Conservation (phyloP, 345 rosid species). For the Luvunga scandens region DNA sequence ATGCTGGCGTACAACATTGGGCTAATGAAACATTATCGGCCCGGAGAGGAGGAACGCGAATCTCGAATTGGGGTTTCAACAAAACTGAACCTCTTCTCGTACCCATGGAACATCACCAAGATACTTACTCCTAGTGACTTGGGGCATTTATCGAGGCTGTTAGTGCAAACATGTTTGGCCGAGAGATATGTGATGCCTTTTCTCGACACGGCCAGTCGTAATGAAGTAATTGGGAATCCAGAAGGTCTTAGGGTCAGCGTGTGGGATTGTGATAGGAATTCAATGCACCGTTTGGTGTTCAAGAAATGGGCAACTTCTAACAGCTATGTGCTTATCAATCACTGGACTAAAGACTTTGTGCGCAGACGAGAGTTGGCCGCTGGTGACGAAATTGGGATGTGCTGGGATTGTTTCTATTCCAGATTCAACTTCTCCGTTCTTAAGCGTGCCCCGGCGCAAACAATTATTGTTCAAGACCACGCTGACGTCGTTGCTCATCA, state of each 20-base stretch:
- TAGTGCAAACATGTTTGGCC: not conserved
- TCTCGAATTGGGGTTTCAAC: not conserved
- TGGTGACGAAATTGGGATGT: slow-evolving; percentile 12
- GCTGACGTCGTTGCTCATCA: too few relatives aligned
- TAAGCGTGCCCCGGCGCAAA: too few relatives aligned
- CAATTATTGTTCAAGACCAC: too few relatives aligned
- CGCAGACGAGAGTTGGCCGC: not conserved
- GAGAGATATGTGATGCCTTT: not conserved
- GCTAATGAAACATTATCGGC: not conserved
- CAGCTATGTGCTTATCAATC: not conserved
- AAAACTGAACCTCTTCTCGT: not conserved
- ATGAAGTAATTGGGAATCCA: not conserved
- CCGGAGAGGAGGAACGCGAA: not conserved
- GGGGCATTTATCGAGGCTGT: not conserved
- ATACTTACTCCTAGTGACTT: not conserved
- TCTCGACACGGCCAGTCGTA: not conserved
- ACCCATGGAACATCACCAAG: slow-evolving; percentile 1
- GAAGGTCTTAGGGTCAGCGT: not conserved
- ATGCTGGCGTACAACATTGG: not conserved
- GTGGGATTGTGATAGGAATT: slow-evolving; percentile 4
- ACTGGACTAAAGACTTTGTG: slow-evolving; percentile 5
- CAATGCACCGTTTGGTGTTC: slow-evolving; percentile 7
- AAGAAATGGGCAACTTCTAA: not conserved
- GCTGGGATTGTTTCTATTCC: not conserved
- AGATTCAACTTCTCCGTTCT: not conserved